These are phyloP conservation scores for Emericellopsis terricola DNA, from an alignment of 495 filamentous ascomycete species.

Conservation along the genomic window DNA sequence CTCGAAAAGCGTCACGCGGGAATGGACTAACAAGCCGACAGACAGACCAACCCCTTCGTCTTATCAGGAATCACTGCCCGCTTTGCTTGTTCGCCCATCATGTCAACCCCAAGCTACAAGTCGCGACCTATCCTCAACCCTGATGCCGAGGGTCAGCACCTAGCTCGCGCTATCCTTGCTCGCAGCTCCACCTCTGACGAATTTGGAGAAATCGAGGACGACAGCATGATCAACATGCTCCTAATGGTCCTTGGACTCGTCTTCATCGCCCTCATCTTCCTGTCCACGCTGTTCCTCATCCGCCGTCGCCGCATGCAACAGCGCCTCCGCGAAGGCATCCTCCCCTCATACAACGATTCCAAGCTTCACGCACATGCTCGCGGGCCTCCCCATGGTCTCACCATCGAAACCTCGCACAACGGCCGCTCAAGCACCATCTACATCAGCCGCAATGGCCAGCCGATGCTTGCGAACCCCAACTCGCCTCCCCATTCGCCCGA, in stretches of 20 bases:
- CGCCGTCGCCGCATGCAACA: conserved; percentile 33
- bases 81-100: background rate
- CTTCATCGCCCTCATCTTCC: conserved; percentile 45
- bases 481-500: conserved; percentile 62
- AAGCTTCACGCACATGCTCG: conserved; percentile 30
- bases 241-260: conserved; percentile 66
- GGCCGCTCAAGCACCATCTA: conserved; percentile 59
- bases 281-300: conserved; percentile 49
- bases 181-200: conserved; percentile 28
- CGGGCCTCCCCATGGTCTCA: conserved; percentile 11
- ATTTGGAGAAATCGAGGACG: conserved; percentile 15
- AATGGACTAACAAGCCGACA: too few relatives aligned
- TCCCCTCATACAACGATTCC: conserved; percentile 36
- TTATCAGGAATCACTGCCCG: too few relatives aligned
- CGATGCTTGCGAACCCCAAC: conserved; percentile 53
- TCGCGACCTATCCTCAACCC: background rate
- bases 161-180: conserved; percentile 16
- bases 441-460: conserved; percentile 51
- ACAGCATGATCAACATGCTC: conserved; percentile 47
- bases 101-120: background rate
- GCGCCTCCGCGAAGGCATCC: conserved; percentile 30
- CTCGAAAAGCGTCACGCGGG: too few relatives aligned
- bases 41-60: too few relatives aligned
- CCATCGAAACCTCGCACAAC: conserved; percentile 36
- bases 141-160: background rate